Percentiles rank a stretch among this genome's conserved stretches.
Conservation (phyloP, 805 yeast species). For the Candida hispaniensis region DNA sequence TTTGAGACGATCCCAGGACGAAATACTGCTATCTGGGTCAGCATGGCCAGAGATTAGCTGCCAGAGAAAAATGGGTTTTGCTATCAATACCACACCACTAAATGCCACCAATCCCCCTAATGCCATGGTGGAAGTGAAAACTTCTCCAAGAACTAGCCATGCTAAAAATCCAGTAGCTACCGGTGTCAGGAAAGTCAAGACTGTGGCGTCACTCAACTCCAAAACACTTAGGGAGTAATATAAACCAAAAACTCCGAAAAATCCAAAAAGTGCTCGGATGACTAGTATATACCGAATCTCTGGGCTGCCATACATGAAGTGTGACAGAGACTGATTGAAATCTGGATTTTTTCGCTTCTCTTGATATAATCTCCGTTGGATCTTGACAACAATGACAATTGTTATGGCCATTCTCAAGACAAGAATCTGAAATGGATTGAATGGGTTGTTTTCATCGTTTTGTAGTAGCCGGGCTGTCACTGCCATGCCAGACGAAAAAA, state of each 20-base stretch:
- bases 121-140: conserved; percentile 56
- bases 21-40: conserved; percentile 21
- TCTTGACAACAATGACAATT: conserved; percentile 24
- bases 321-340: conserved; percentile 35
- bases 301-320: conserved; percentile 43
- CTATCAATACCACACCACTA: conserved; percentile 66
- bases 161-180: conserved; percentile 67
- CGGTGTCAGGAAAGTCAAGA: conserved; percentile 70
- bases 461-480: conserved; percentile 65
- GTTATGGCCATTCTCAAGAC: conserved; percentile 72
- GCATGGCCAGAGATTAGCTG: conserved; percentile 28
- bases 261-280: conserved; percentile 62
- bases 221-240: conserved; percentile 66
- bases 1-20: conserved; percentile 41
- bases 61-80: conserved; percentile 67
- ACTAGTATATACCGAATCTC: conserved; percentile 44
- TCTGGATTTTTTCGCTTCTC: conserved; percentile 40
- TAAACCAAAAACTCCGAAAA: conserved; percentile 68
- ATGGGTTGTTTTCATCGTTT: conserved; percentile 52
- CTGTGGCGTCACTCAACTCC: conserved; percentile 70
- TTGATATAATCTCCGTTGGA: conserved; percentile 50
- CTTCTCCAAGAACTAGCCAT: conserved; percentile 52
- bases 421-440: conserved; percentile 70
- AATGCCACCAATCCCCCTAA: conserved; percentile 58
- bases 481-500: conserved; percentile 69